A percentile compares a stretch with the other conserved stretches of the same genome.
Evolutionary conservation across 768 basidiomycete genomes (phyloP).

Genomic region (Clavaria fumosa): DNA sequence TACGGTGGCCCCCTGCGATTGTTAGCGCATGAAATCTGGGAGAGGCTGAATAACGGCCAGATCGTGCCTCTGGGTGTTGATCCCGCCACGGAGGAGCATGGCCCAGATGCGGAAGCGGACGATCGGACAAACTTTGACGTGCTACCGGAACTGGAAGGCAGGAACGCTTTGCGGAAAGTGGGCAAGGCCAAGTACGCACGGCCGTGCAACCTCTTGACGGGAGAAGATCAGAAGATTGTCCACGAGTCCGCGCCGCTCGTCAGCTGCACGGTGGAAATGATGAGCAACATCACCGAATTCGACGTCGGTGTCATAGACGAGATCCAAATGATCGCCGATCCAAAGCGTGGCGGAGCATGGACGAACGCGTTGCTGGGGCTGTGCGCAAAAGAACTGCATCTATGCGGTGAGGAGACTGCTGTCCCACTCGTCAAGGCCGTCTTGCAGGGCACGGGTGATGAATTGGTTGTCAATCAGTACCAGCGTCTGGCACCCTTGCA

Average conservation of each 20-base stretch:
- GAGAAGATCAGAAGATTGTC: slow-evolving; percentile 75
- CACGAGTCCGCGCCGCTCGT: slow-evolving; percentile 35
- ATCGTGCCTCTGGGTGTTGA: slow-evolving; percentile 61
- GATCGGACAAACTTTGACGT: slow-evolving; percentile 14
- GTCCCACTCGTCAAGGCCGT: slow-evolving; percentile 63
- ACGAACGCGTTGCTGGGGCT: slow-evolving; percentile 64
- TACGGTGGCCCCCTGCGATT: slow-evolving; percentile 89
- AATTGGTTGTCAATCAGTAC: slow-evolving; percentile 67
- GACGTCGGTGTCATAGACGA: slow-evolving; percentile 94
- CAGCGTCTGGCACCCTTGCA: slow-evolving; percentile 75
- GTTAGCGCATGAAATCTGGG: slow-evolving; percentile 90
- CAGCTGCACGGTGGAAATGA: slow-evolving; percentile 95
- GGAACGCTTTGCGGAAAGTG: slow-evolving; percentile 11
- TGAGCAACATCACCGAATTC: slow-evolving; percentile 23
- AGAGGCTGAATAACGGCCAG: slow-evolving; percentile 77
- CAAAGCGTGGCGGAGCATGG: slow-evolving; percentile 70
- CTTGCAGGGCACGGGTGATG: slow-evolving; percentile 67
- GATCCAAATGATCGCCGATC: slow-evolving; percentile 88
- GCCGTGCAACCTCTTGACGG: slow-evolving; percentile 77
- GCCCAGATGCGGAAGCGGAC: slow-evolving; percentile 23
- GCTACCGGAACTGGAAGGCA: slow-evolving; percentile 11
- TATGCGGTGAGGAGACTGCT: slow-evolving; percentile 91
- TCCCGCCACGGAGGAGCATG: slow-evolving; percentile 19
- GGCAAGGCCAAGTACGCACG: slow-evolving; percentile 39
- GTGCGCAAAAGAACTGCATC: slow-evolving; percentile 69